These are phyloP conservation scores for Suillus bovinus DNA, from an alignment of 768 basidiomycete species.

Conservation along the genomic window DNA sequence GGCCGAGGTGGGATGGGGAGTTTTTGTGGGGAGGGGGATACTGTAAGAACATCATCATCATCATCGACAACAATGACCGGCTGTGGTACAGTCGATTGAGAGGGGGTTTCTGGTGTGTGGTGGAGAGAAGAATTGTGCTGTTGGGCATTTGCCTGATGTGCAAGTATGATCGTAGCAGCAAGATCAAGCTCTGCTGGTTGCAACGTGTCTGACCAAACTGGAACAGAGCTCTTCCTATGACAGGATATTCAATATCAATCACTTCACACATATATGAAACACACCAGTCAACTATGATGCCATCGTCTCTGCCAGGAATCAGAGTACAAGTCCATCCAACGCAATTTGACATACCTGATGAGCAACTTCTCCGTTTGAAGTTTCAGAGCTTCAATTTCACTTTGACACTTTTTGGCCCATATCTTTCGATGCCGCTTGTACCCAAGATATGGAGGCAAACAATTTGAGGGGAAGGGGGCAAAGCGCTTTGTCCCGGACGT, in stretches of 20 bases:
- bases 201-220: constrained; percentile 34
- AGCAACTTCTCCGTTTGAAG: constrained; percentile 26
- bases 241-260: not conserved
- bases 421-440: constrained; percentile 22
- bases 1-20: constrained; percentile 25
- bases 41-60: constrained; percentile 1
- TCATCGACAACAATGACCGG: not conserved
- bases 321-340: not conserved
- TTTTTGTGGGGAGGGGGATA: constrained; percentile 12
- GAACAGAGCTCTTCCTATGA: constrained; percentile 28
- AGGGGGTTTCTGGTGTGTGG: not conserved
- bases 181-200: constrained; percentile 28
- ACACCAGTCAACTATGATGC: constrained; percentile 32
- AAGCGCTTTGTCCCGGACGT: constrained; percentile 30
- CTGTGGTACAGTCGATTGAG: constrained; percentile 2
- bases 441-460: constrained; percentile 19
- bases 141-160: constrained; percentile 28
- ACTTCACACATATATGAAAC: not conserved
- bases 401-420: constrained; percentile 23
- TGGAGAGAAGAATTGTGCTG: not conserved
- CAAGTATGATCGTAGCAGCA: constrained; percentile 25
- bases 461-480: constrained; percentile 27
- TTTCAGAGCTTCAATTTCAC: constrained; percentile 21
- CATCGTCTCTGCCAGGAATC: constrained; percentile 26
- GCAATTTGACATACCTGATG: constrained; percentile 25